Percentiles rank a stretch among this genome's conserved stretches.
Conservation (phyloP, 2,329 filamentous ascomycete species). For the Ascochyta pisi region DNA sequence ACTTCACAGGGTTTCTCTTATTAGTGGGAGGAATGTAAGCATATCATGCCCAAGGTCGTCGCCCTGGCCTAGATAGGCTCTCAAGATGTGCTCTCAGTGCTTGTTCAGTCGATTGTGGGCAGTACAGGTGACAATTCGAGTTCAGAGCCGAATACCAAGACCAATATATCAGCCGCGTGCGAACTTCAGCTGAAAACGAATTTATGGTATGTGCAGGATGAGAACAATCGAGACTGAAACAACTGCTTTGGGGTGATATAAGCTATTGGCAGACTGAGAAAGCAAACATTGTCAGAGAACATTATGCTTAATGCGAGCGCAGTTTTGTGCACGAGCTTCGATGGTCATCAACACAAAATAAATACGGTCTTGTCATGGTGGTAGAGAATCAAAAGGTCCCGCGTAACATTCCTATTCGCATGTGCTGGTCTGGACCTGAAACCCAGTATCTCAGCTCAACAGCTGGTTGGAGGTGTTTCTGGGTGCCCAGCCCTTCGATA, state of each 20-base stretch:
- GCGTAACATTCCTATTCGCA: neutral
- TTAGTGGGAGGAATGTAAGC: too few species aligned
- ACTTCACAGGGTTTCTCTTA: too few species aligned
- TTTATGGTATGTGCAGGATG: neutral
- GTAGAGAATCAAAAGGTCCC: neutral
- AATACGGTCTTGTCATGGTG: neutral
- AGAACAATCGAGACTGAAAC: neutral
- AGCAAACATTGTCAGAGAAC: neutral
- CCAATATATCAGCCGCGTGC: too few species aligned
- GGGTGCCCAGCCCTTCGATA: slow-evolving; percentile 3
- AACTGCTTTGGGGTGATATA: neutral
- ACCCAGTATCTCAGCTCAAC: neutral
- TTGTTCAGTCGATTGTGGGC: too few species aligned
- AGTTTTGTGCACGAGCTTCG: neutral
- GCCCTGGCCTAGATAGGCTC: too few species aligned
- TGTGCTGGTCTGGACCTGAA: slow-evolving; percentile 7
- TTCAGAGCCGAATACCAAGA: too few species aligned
- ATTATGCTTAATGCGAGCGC: neutral
- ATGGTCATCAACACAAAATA: neutral
- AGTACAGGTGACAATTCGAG: too few species aligned
- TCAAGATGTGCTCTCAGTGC: too few species aligned
- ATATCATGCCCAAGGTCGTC: too few species aligned
- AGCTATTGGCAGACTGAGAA: neutral
- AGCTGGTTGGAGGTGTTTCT: slow-evolving; percentile 12
- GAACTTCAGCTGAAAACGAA: neutral